These are phyloP conservation scores for Ilyonectria mors-panacis DNA, from an alignment of 2,329 filamentous ascomycete species.

Conservation along the genomic window DNA sequence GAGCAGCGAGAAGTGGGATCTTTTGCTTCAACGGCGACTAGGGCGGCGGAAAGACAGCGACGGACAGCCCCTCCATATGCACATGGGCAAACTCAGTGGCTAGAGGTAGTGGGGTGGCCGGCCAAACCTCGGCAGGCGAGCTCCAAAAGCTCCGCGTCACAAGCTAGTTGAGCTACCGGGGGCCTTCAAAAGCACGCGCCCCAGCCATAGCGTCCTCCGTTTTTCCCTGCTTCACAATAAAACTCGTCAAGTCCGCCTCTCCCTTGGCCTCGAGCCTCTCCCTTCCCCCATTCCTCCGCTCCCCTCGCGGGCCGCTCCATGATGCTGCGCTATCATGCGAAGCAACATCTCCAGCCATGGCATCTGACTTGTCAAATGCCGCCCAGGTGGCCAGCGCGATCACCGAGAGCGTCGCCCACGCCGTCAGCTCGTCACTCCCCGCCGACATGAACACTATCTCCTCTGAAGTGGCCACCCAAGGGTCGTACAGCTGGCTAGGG, in stretches of 20 bases:
- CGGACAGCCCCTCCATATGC: conserved; percentile 43
- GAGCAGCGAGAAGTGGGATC: conserved; percentile 17
- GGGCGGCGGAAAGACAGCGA: conserved; percentile 24
- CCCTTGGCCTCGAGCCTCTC: conserved; percentile 30
- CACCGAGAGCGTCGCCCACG: conserved; percentile 51
- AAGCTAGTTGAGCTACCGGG: conserved; percentile 45
- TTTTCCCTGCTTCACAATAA: conserved; percentile 45
- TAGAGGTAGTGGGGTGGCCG: conserved; percentile 38
- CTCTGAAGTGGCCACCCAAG: conserved; percentile 55
- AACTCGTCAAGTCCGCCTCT: conserved; percentile 19
- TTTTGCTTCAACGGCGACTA: conserved; percentile 25
- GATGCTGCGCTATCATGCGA: conserved; percentile 54
- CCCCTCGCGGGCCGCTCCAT: conserved; percentile 48
- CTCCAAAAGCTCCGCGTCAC: conserved; percentile 48
- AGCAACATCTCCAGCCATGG: conserved; percentile 56
- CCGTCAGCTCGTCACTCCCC: conserved; percentile 53
- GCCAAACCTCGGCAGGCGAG: conserved; percentile 46
- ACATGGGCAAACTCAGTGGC: conserved; percentile 42
- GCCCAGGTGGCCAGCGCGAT: conserved; percentile 52
- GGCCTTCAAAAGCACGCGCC: conserved; percentile 33
- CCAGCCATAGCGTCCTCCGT: conserved; percentile 36
- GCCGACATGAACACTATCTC: conserved; percentile 56
- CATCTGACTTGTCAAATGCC: conserved; percentile 58
- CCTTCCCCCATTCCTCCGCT: conserved; percentile 33
- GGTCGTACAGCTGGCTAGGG: conserved; percentile 70